phyloP scores from a whole-genome alignment of 805 yeast genomes.

The Groenewaldozyma salmanticensis region DNA sequence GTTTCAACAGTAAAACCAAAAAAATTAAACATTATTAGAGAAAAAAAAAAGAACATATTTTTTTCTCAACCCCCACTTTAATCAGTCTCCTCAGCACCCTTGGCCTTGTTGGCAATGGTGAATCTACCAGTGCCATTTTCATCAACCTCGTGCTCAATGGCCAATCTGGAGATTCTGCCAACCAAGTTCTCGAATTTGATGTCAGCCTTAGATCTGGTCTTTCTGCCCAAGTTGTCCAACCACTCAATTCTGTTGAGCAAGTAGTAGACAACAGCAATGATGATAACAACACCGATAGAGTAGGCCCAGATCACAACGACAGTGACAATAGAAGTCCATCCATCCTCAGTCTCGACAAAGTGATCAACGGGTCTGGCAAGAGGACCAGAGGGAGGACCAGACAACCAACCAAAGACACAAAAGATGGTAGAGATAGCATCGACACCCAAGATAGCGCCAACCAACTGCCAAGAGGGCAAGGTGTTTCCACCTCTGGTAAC shows the following conservation, averaged over 20 bases:
- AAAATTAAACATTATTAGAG: too few species aligned
- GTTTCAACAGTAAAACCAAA: too few species aligned
- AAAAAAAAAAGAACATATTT: too few species aligned
- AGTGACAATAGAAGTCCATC: conserved; percentile 93
- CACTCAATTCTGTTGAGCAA: conserved; percentile 36
- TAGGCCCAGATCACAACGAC: conserved; percentile 88
- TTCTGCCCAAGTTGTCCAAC: conserved; percentile 28
- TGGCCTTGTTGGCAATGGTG: conserved; percentile 26
- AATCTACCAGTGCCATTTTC: conserved; percentile 25
- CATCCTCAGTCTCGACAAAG: conserved; percentile 53
- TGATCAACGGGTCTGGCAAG: conserved; percentile 24
- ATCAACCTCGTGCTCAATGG: conserved; percentile 30
- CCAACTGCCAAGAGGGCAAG: conserved; percentile 97
- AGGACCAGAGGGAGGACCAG: conserved; percentile 28
- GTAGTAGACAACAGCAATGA: conserved; percentile 93
- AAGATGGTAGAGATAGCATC: conserved; percentile 89
- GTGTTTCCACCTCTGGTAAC: conserved; percentile 97
- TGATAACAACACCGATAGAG: conserved; percentile 94
- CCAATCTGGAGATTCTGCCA: conserved; percentile 29
- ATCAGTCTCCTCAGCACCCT: conserved; percentile 28
- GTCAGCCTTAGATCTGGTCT: conserved; percentile 24
- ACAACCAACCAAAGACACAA: conserved; percentile 88
- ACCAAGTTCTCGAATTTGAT: conserved; percentile 29
- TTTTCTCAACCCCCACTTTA: too few species aligned
- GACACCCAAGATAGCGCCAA: conserved; percentile 87